phyloP scores from a whole-genome alignment of 2,329 filamentous ascomycete genomes.

The Escovopsis sp. region DNA sequence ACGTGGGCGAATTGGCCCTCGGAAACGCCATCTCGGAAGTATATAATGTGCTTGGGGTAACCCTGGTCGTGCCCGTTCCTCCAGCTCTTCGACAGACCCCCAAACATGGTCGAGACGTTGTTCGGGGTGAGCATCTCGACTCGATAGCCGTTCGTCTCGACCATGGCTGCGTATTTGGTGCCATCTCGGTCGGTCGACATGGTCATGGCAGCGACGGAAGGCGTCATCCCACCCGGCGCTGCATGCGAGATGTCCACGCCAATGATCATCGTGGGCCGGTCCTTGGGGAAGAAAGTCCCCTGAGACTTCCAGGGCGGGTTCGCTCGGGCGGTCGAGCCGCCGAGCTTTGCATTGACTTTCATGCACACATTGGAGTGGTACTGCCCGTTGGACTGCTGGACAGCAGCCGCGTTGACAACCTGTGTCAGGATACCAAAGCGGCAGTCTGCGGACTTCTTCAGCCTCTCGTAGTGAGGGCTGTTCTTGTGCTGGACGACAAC shows the following conservation, averaged over 20 bases:
- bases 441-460: slow-evolving; percentile 84
- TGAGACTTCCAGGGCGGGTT: slow-evolving; percentile 17
- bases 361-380: slow-evolving; percentile 90
- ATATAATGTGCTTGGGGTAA: slow-evolving; percentile 61
- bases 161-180: slow-evolving; percentile 62
- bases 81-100: slow-evolving; percentile 51
- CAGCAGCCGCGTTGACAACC: slow-evolving; percentile 58
- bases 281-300: slow-evolving; percentile 20
- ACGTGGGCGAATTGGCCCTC: slow-evolving; percentile 76
- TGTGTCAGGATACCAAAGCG: slow-evolving; percentile 74
- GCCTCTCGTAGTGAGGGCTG: slow-evolving; percentile 56
- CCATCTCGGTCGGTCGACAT: slow-evolving; percentile 59
- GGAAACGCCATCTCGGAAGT: slow-evolving; percentile 84
- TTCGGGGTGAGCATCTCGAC: slow-evolving; percentile 59
- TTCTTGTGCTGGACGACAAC: slow-evolving; percentile 63
- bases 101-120: slow-evolving; percentile 53
- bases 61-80: slow-evolving; percentile 28
- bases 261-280: slow-evolving; percentile 60
- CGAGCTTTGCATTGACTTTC: slow-evolving; percentile 95
- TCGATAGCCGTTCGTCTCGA: slow-evolving; percentile 70
- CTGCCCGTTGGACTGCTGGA: slow-evolving; percentile 54
- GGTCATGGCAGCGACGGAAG: slow-evolving; percentile 79
- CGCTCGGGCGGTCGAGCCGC: slow-evolving; percentile 53
- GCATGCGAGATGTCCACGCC: slow-evolving; percentile 85
- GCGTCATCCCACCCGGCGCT: slow-evolving; percentile 45